Base-by-base conservation (phyloP, 164 flowering plant species). In the Umbilicus rupestris region DNA sequence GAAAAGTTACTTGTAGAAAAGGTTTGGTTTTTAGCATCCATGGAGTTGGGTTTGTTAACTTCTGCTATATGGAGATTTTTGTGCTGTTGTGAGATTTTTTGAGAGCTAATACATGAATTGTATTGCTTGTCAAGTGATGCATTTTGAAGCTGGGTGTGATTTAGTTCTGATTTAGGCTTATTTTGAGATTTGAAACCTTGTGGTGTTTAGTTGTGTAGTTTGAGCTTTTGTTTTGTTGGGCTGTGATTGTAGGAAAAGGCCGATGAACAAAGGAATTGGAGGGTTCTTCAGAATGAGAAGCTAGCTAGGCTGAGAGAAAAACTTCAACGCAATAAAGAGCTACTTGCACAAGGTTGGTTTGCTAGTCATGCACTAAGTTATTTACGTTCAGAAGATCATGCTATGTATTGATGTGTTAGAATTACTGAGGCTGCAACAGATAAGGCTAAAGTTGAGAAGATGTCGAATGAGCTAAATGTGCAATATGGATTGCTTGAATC, bases 251-350 rank as follows among this genome's bases (percentile, higher is more conserved):
- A 95, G 99, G 87, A 85, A 24, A 92, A 92, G 82, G 87, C 84
- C 19, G 90, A 88, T 78, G 97, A 87, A 69, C 96, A 88, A 68
- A 70, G 50, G 22, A 85, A 79, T 71, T 92, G 99, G 99, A 83
- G 83, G 74, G 86, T 85, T 66, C 73, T 69, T 70, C 87, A 79
- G 46, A 86, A 86, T 68, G 97, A 90, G 77, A 95, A 88, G 78
- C 82, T 95, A 63, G 75, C 78, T 1, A 83, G 71, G 69, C 69
- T 87, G 78, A 87, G 78, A 77, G 92, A 88, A 79, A 89, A 78
- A 80, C 94, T 88, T 42, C 83, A 65, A 44, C 74, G 49, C 31
- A 79, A 69, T 35, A 84, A 78, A 76, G 89, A 81, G 64, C 80
- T 80, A 68, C 73, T 88, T 10, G 64, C 70, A 46, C 83, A 90